Base-by-base conservation (phyloP, 352 stramenopile species). In the Pythium dissotocum region DNA sequence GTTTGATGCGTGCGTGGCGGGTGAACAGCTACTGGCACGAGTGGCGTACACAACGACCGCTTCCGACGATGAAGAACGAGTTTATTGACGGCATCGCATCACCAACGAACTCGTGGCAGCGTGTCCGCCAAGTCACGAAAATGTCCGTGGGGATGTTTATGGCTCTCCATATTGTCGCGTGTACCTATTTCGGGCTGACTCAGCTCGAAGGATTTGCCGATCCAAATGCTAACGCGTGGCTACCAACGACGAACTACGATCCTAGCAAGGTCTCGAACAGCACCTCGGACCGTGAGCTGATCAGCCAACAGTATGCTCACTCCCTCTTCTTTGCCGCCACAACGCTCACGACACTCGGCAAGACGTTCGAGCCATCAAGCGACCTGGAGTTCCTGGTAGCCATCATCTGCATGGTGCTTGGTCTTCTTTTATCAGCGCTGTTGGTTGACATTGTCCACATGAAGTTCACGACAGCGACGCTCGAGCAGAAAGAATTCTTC, bases 401-500 rank as follows among this genome's bases (percentile, higher is more conserved):
- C 8, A 56, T 88, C 5, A 14, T 75, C 0, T 77, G 85, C 12
- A 88, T 88, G 78, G n/a, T 85, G 6, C 56, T 71, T 18, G 80
- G 80, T 0, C 77, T 89, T 54, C 36, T 88, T 10, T 48, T 70
- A 0, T 77, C 79, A n/a, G 72, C 76, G 0, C 73, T 81, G 32
- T 73, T 88, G 7, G 74, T 85, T 16, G 76, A 88, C 53, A 68
- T 63, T 6, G 70, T 87, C 6, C 82, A 89, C 44, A 82, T 82
- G 13, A 66, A 75, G 16, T 62, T 89, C 26, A 89, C 80, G 0
- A 70, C 74, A 0, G 82, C 80, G 10, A 75, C 78, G 0, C 65
- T 87, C 18, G 82, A 90, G 42, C 82, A 90, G 24, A 87, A 87
- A 36, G 80, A 87, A 33, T 90, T 90, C 44, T 36, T 90, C 16